A percentile compares a stretch with the other conserved stretches of the same genome.
Conservation (phyloP, 2,329 filamentous ascomycete species). For the Fusarium drepaniforme region DNA sequence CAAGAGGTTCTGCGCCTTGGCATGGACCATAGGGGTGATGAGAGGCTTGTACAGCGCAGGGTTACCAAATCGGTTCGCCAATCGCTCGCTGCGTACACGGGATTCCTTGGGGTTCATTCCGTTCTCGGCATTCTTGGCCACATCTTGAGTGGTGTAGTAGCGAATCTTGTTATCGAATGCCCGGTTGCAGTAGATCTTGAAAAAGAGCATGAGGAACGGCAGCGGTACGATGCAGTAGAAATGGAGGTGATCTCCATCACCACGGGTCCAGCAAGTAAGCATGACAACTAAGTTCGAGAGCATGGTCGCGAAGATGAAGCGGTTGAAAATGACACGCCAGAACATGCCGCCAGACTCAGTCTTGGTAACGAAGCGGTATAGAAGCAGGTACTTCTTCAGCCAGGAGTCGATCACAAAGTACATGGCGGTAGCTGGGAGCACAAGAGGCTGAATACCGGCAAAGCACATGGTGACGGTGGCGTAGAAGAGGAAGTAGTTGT, state of each 20-base stretch:
- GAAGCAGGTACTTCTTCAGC: conserved; percentile 93
- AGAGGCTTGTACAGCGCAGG: conserved; percentile 90
- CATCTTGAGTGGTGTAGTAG: conserved; percentile 79
- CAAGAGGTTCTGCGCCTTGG: conserved; percentile 87
- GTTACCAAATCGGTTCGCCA: conserved; percentile 86
- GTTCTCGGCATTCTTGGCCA: conserved; percentile 60
- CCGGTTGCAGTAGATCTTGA: conserved; percentile 86
- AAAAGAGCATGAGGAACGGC: conserved; percentile 81
- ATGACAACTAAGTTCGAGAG: conserved; percentile 84
- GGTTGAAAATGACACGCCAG: conserved; percentile 93
- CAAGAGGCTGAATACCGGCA: conserved; percentile 85
- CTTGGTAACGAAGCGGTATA: conserved; percentile 97
- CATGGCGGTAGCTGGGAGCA: conserved; percentile 85
- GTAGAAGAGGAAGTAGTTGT: conserved; percentile 98
- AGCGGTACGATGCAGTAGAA: conserved; percentile 80
- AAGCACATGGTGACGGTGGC: conserved; percentile 90
- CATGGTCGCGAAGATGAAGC: conserved; percentile 85
- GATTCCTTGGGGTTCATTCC: conserved; percentile 62
- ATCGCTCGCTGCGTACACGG: conserved; percentile 72
- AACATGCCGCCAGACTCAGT: conserved; percentile 94
- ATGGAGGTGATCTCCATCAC: conserved; percentile 67
- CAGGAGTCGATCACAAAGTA: conserved; percentile 91
- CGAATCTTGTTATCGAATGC: conserved; percentile 84
- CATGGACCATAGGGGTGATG: conserved; percentile 95
- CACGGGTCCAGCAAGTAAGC: conserved; percentile 78